Evolutionary conservation across 2,329 filamentous ascomycete species (phyloP).

Genomic region (Fusarium incarnatum): DNA sequence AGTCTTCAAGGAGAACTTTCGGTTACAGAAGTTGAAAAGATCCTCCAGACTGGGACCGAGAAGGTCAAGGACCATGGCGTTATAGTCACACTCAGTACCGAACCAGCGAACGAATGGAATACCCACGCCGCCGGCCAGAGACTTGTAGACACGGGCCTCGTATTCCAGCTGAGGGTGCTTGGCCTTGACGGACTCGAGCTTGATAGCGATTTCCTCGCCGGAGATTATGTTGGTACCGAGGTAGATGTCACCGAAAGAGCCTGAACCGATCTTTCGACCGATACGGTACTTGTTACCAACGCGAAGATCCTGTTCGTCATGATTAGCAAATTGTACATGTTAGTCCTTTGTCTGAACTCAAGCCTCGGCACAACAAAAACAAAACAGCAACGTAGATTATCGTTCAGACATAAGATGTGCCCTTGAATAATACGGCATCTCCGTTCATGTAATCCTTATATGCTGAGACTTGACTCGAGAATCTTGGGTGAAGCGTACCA

Average conservation of each 20-base stretch:
- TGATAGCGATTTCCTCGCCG: constrained; percentile 99
- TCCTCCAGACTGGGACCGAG: constrained; percentile 96
- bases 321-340: constrained; percentile 31
- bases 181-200: constrained; percentile 99
- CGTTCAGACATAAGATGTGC: neutral
- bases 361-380: neutral
- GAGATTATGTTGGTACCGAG: constrained; percentile 99
- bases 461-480: neutral
- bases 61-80: constrained; percentile 98
- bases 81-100: constrained; percentile 99
- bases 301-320: constrained; percentile 81
- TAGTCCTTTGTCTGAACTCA: neutral
- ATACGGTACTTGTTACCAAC: constrained; percentile 99
- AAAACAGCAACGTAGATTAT: neutral
- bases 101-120: constrained; percentile 99
- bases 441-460: neutral
- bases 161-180: constrained; percentile 99
- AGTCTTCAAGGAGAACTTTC: constrained; percentile 99
- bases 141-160: constrained; percentile 93
- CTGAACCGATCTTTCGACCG: constrained; percentile 98
- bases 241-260: constrained; percentile 98
- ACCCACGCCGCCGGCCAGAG: constrained; percentile 93
- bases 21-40: constrained; percentile 99
- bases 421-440: neutral
- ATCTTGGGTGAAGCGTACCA: constrained; percentile 54